Evolutionary conservation across 2,329 filamentous ascomycete species (phyloP).

Genomic region (Seiridium cupressi): DNA sequence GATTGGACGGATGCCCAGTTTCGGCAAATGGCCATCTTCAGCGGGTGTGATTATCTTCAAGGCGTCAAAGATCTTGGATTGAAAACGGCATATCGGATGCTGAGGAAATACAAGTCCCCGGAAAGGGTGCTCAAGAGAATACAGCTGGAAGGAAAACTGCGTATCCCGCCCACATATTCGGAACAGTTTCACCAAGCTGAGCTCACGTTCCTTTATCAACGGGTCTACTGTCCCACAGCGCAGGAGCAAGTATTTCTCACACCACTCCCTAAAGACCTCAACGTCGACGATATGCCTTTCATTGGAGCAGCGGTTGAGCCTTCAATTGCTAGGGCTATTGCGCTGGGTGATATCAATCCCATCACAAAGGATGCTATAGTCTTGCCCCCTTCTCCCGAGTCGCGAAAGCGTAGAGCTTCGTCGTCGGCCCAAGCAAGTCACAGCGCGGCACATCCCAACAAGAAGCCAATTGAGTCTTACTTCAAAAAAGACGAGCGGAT

Average conservation of each 20-base stretch:
- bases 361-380: conserved; percentile 73
- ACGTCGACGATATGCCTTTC: conserved; percentile 71
- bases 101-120: conserved; percentile 85
- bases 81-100: conserved; percentile 88
- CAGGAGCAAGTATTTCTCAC: conserved; percentile 75
- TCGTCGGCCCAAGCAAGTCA: conserved; percentile 12
- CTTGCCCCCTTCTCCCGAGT: conserved; percentile 34
- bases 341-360: conserved; percentile 80
- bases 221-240: conserved; percentile 81
- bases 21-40: conserved; percentile 91
- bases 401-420: conserved; percentile 34
- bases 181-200: conserved; percentile 83
- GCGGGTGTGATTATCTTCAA: conserved; percentile 92
- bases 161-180: conserved; percentile 78
- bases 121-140: conserved; percentile 80
- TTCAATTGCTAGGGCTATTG: conserved; percentile 70
- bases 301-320: conserved; percentile 74
- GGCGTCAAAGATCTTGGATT: conserved; percentile 83
- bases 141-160: conserved; percentile 84
- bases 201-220: conserved; percentile 88
- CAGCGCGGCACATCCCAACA: conserved; percentile 20
- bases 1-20: conserved; percentile 94
- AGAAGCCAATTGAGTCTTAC: conserved; percentile 54
- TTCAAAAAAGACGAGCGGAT: conserved; percentile 51
- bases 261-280: conserved; percentile 59